Evolutionary conservation across 2,329 filamentous ascomycete species (phyloP).

Genomic region (Cladophialophora bantiana): DNA sequence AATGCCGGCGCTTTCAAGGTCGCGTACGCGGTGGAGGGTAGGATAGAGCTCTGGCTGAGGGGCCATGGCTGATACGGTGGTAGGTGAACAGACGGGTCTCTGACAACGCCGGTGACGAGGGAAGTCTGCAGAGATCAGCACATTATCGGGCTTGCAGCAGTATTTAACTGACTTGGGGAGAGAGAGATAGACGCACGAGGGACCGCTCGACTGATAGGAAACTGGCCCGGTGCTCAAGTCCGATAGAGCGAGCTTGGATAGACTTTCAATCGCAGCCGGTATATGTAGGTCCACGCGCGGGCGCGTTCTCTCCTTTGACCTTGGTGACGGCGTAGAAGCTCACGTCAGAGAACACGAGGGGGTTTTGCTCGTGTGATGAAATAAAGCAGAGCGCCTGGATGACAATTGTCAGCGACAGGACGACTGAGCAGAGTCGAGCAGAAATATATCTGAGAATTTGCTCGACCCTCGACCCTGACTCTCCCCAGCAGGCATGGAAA

Average conservation of each 20-base stretch:
- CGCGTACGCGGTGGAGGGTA: constrained; percentile 33
- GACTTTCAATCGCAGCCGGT: not conserved
- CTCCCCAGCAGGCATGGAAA: not conserved
- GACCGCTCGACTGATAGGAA: constrained; percentile 7
- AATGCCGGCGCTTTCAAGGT: constrained; percentile 40
- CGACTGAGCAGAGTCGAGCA: not conserved
- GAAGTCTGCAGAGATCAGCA: not conserved
- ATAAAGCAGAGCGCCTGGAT: constrained; percentile 1
- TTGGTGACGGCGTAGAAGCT: not conserved
- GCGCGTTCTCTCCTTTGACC: not conserved
- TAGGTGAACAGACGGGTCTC: not conserved
- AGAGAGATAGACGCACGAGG: not conserved
- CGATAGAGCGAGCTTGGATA: constrained; percentile 12
- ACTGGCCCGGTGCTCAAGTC: constrained; percentile 14
- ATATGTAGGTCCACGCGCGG: constrained; percentile 2
- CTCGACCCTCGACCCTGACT: not conserved
- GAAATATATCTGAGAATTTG: not conserved
- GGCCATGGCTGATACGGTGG: constrained; percentile 29
- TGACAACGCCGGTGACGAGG: not conserved
- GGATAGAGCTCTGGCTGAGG: constrained; percentile 45
- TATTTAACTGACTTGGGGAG: constrained; percentile 9
- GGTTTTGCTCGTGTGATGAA: not conserved
- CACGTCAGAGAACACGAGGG: constrained; percentile 13
- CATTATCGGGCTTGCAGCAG: not conserved
- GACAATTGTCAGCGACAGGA: not conserved